Percentiles rank a stretch among this genome's conserved stretches.
phyloP scores from a whole-genome alignment of 2,329 filamentous ascomycete genomes.

The Pyricularia grisea region DNA sequence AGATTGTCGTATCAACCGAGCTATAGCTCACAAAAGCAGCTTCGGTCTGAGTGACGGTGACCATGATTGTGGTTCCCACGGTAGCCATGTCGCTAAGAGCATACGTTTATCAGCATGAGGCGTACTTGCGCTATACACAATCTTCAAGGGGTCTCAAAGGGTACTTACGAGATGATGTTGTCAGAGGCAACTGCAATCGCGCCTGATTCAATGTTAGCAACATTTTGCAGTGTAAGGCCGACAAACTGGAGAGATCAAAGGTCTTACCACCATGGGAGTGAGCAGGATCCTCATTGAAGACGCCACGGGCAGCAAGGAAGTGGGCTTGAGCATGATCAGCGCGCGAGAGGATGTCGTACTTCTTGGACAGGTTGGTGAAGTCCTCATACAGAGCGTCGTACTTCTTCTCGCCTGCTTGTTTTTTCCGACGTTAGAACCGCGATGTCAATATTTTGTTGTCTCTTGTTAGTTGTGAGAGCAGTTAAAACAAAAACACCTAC shows the following conservation, averaged over 20 bases:
- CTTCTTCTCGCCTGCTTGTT: constrained; percentile 9
- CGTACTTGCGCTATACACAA: no score
- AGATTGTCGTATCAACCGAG: not conserved
- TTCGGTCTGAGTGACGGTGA: not conserved
- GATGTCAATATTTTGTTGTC: not conserved
- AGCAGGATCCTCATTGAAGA: not conserved
- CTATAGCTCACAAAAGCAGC: not conserved
- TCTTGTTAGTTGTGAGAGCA: not conserved
- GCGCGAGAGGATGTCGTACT: not conserved
- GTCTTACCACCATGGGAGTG: not conserved
- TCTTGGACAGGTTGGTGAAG: not conserved
- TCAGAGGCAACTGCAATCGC: not conserved
- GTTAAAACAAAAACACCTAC: not conserved
- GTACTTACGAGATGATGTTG: not conserved
- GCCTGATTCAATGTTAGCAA: not conserved
- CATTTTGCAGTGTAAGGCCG: not conserved
- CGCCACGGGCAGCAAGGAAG: not conserved
- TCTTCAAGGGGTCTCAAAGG: not conserved
- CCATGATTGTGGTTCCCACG: not conserved
- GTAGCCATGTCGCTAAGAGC: not conserved
- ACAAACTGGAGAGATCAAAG: not conserved
- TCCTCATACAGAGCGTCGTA: constrained; percentile 8
- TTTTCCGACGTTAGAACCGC: not conserved
- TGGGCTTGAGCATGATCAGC: not conserved
- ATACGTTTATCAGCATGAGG: not conserved